These are phyloP conservation scores for Cytauxzoon felis DNA, from an alignment of 169 alveolate genomes.

Conservation along the genomic window DNA sequence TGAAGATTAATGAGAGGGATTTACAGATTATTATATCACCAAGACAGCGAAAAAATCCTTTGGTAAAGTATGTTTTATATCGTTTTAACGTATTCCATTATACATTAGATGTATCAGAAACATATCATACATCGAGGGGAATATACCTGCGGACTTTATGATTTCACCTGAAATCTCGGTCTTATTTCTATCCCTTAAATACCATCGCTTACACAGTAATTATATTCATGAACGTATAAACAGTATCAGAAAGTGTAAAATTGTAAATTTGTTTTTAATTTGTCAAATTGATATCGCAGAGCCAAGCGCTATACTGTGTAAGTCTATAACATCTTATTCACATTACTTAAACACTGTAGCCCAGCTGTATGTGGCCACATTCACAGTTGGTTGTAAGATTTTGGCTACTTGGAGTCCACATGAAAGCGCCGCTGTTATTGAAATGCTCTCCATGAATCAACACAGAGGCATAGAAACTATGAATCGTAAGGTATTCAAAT, in stretches of 20 bases:
- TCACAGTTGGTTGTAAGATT: slow-evolving; percentile 31
- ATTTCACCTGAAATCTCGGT: slow-evolving; percentile 62
- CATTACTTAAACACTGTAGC: neutral
- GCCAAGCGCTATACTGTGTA: slow-evolving; percentile 12
- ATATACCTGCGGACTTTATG: slow-evolving; percentile 64
- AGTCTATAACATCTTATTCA: neutral
- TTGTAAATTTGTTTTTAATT: slow-evolving; percentile 39
- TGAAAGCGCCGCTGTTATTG: slow-evolving; percentile 53
- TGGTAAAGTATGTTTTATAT: slow-evolving; percentile 54
- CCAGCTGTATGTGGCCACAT: slow-evolving; percentile 24
- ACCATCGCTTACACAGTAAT: slow-evolving; percentile 64
- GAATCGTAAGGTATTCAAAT: neutral
- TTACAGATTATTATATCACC: slow-evolving; percentile 63
- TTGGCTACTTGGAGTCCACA: slow-evolving; percentile 56
- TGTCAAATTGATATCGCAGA: slow-evolving; percentile 55
- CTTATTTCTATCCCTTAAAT: slow-evolving; percentile 68
- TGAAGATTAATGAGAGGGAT: slow-evolving; percentile 26
- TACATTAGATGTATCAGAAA: slow-evolving; percentile 17
- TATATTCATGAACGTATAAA: slow-evolving; percentile 62
- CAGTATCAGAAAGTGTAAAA: slow-evolving; percentile 40
- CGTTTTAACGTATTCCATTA: neutral
- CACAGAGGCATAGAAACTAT: slow-evolving; percentile 42
- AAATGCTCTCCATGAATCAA: slow-evolving; percentile 39
- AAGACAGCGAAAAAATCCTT: slow-evolving; percentile 71
- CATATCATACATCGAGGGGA: slow-evolving; percentile 61